These are phyloP conservation scores for Wickerhamomyces chambardii DNA, from an alignment of 805 yeast species.

Conservation along the genomic window DNA sequence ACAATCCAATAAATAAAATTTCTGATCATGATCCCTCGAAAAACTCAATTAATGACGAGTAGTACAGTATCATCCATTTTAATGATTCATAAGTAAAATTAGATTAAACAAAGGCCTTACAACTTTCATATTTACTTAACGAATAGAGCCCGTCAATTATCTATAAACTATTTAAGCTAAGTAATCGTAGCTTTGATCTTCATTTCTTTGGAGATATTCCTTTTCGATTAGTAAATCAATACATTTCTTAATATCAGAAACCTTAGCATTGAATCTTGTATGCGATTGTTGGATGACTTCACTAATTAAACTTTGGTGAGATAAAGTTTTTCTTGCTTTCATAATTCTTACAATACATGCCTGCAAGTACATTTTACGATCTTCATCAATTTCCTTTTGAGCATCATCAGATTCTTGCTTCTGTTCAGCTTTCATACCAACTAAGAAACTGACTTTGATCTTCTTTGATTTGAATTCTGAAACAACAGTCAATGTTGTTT, in stretches of 20 bases:
- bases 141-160: too few relatives aligned
- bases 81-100: too few relatives aligned
- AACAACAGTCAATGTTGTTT: constrained; percentile 61
- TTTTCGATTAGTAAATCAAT: constrained; percentile 80
- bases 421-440: constrained; percentile 47
- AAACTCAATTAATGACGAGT: too few relatives aligned
- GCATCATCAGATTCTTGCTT: constrained; percentile 67
- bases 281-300: constrained; percentile 85
- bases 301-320: constrained; percentile 73
- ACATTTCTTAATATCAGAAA: constrained; percentile 79
- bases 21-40: too few relatives aligned
- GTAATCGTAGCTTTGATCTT: constrained; percentile 68
- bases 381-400: constrained; percentile 76
- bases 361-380: constrained; percentile 75
- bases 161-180: too few relatives aligned
- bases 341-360: constrained; percentile 95
- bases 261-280: constrained; percentile 73
- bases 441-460: constrained; percentile 72
- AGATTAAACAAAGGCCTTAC: too few relatives aligned
- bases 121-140: too few relatives aligned
- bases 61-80: too few relatives aligned
- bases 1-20: too few relatives aligned
- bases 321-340: constrained; percentile 82
- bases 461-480: constrained; percentile 80
- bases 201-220: constrained; percentile 75